Conservation (phyloP, 768 basidiomycete genomes). For the Amanita brunnescens region DNA sequence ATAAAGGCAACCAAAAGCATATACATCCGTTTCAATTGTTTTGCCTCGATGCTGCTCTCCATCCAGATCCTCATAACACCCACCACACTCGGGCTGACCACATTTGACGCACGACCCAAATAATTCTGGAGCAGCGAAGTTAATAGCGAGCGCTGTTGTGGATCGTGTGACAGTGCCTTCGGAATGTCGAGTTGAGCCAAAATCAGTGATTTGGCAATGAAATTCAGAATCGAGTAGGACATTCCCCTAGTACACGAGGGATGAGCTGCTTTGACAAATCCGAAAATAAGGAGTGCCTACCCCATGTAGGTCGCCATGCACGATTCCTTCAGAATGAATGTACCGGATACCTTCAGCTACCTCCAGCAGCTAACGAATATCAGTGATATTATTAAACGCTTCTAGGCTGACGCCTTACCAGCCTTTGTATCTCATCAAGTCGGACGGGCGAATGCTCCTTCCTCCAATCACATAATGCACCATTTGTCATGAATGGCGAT, state of each 20-base stretch:
- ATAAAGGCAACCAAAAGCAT: too few species aligned
- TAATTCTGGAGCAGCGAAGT: background rate
- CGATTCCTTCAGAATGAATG: conserved; percentile 1
- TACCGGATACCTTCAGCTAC: background rate
- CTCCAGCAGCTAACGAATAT: background rate
- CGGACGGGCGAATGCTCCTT: background rate
- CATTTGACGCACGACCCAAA: background rate
- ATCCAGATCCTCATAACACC: too few species aligned
- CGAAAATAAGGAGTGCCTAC: background rate
- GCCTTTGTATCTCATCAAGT: background rate
- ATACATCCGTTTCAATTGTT: background rate
- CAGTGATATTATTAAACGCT: background rate
- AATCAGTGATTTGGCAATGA: too few species aligned
- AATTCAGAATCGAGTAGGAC: too few species aligned
- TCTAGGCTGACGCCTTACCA: background rate
- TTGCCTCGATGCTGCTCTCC: too few species aligned
- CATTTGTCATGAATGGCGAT: background rate
- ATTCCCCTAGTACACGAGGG: too few species aligned
- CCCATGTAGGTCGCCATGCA: background rate
- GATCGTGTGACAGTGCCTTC: too few species aligned
- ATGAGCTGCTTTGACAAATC: too few species aligned
- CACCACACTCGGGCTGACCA: too few species aligned
- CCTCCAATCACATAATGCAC: background rate
- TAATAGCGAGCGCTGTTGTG: background rate
- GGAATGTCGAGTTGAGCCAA: too few species aligned